A percentile compares a stretch with the other conserved stretches of the same genome.
Conservation (phyloP, 2,329 filamentous ascomycete species). For the Alternaria sp. region DNA sequence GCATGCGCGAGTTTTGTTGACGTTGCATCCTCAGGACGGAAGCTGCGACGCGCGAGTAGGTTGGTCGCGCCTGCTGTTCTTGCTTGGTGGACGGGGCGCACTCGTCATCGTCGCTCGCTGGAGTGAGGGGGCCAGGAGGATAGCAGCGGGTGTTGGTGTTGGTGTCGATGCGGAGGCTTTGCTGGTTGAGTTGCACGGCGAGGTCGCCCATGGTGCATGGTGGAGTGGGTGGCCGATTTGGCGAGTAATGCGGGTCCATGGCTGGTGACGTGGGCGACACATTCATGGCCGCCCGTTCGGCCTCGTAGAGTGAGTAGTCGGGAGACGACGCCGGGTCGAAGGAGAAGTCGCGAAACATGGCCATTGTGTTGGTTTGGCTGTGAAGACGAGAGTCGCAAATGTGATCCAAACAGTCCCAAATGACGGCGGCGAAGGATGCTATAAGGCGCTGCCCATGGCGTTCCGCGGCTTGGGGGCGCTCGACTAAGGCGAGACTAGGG, state of each 20-base stretch:
- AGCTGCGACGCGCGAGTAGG: constrained; percentile 47
- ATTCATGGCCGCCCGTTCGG: constrained; percentile 43
- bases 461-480: constrained; percentile 6
- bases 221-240: constrained; percentile 36
- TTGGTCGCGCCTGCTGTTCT: constrained; percentile 24
- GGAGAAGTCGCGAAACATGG: constrained; percentile 53
- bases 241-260: constrained; percentile 4
- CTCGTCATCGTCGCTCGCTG: constrained; percentile 32
- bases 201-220: constrained; percentile 50
- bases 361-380: constrained; percentile 10
- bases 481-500: constrained; percentile 7
- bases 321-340: constrained; percentile 48
- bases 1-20: constrained; percentile 52
- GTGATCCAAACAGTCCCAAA: constrained; percentile 8
- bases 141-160: constrained; percentile 1
- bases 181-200: constrained; percentile 44
- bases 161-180: constrained; percentile 43
- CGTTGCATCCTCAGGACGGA: constrained; percentile 52
- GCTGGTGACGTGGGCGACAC: constrained; percentile 46
- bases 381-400: not conserved
- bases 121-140: constrained; percentile 33
- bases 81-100: constrained; percentile 23
- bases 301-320: constrained; percentile 34
- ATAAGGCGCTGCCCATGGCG: constrained; percentile 12
- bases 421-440: constrained; percentile 24